Percentiles rank a stretch among this genome's conserved stretches.
Evolutionary conservation across 2,329 filamentous ascomycete species (phyloP).

Genomic region (Fusarium veterinarium): DNA sequence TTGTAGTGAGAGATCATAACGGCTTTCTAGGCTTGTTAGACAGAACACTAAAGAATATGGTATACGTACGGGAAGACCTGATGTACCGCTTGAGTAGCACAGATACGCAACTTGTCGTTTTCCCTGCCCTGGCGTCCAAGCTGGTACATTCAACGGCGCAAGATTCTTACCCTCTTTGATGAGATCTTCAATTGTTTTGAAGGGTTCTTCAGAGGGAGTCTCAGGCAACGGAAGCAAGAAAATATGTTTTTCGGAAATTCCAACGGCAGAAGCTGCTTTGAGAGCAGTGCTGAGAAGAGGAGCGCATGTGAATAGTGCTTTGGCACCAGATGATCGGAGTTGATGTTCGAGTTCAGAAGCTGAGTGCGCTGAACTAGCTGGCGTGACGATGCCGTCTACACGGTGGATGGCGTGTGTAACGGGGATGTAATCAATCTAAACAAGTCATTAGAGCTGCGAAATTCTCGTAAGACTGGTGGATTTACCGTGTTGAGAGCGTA

Average conservation of each 20-base stretch:
- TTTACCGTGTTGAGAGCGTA: slow-evolving; percentile 83
- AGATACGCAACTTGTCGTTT: slow-evolving; percentile 77
- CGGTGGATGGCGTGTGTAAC: slow-evolving; percentile 82
- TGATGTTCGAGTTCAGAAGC: slow-evolving; percentile 77
- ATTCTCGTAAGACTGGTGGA: fast-evolving
- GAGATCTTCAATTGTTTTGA: slow-evolving; percentile 74
- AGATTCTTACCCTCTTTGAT: slow-evolving; percentile 68
- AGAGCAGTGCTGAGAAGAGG: slow-evolving; percentile 73
- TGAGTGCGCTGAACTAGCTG: slow-evolving; percentile 80
- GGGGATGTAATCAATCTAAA: slow-evolving; percentile 77
- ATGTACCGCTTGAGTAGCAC: slow-evolving; percentile 84
- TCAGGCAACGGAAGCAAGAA: slow-evolving; percentile 77
- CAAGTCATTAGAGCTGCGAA: fast-evolving
- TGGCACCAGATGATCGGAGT: slow-evolving; percentile 74
- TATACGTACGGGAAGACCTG: slow-evolving; percentile 72
- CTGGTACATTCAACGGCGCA: slow-evolving; percentile 62
- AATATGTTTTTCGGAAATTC: slow-evolving; percentile 71
- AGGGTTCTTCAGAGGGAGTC: slow-evolving; percentile 49
- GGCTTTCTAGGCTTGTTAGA: slow-evolving; percentile 69
- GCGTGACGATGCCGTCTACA: slow-evolving; percentile 76
- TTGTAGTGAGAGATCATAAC: slow-evolving; percentile 86
- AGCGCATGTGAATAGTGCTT: slow-evolving; percentile 77
- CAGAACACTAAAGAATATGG: fast-evolving
- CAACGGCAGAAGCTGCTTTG: slow-evolving; percentile 70
- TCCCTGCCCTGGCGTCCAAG: slow-evolving; percentile 72